A percentile compares a stretch with the other conserved stretches of the same genome.
Evolutionary conservation across 2,329 filamentous ascomycete species (phyloP).

Genomic region (Elsinoe fawcettii): DNA sequence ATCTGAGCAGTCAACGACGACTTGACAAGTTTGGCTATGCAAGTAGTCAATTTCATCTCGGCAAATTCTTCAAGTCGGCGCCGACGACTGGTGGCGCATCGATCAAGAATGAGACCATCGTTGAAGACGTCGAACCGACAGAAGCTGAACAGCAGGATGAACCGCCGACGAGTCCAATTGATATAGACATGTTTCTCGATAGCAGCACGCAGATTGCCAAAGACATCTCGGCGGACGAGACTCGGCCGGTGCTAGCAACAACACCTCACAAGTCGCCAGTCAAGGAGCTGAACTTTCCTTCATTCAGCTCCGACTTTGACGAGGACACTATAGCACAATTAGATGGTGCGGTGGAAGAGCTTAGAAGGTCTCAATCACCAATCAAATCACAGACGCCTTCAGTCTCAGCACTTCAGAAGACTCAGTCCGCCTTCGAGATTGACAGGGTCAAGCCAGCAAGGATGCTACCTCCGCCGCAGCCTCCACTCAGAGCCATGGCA

Average conservation of each 20-base stretch:
- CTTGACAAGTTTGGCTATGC: conserved; percentile 29
- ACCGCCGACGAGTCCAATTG: conserved; percentile 20
- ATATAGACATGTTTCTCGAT: conserved; percentile 31
- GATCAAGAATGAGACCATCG: background rate
- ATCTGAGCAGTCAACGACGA: conserved; percentile 27
- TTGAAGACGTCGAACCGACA: conserved; percentile 18
- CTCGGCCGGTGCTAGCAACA: background rate
- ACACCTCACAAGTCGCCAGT: background rate
- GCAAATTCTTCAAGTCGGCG: conserved; percentile 26
- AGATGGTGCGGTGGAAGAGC: conserved; percentile 19
- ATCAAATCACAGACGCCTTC: background rate
- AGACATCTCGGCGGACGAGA: conserved; percentile 27
- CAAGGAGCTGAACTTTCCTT: conserved; percentile 20
- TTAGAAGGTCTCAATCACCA: conserved; percentile 24
- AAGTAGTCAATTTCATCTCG: conserved; percentile 31
- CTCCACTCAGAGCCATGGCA: conserved; percentile 16
- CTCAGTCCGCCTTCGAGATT: background rate
- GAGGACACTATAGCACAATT: background rate
- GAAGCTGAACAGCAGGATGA: conserved; percentile 29
- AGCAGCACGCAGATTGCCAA: conserved; percentile 40
- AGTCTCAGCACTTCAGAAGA: background rate
- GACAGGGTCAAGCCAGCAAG: background rate
- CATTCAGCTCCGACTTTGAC: conserved; percentile 29
- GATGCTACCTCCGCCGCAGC: background rate
- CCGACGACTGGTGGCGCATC: background rate